These are phyloP conservation scores for Colletotrichum coccodes DNA, from an alignment of 2,329 filamentous ascomycete species.

Conservation along the genomic window DNA sequence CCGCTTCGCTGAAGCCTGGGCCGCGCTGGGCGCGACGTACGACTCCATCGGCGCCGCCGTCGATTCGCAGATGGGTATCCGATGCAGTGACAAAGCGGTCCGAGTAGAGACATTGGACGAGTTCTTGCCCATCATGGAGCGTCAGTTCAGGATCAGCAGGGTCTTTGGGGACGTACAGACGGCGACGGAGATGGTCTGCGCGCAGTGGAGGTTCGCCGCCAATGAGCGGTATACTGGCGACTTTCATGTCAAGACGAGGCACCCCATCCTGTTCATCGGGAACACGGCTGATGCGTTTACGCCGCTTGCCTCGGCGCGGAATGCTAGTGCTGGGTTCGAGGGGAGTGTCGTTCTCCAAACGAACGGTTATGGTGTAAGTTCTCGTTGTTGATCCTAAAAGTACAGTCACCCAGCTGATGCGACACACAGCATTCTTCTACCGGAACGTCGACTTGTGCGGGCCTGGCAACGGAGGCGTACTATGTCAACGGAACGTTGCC, in stretches of 20 bases:
- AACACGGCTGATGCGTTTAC: conserved; percentile 51
- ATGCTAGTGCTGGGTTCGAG: conserved; percentile 47
- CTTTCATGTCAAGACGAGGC: conserved; percentile 44
- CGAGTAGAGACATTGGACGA: conserved; percentile 40
- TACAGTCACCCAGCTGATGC: neutral
- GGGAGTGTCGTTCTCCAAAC: conserved; percentile 49
- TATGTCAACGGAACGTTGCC: conserved; percentile 35
- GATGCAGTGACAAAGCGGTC: conserved; percentile 46
- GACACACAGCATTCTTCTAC: neutral
- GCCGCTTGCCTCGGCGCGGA: conserved; percentile 48
- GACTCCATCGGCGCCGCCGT: neutral
- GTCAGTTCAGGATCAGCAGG: conserved; percentile 39
- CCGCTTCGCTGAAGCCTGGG: neutral
- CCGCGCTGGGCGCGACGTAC: neutral
- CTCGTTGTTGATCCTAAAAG: neutral
- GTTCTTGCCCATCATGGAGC: conserved; percentile 37
- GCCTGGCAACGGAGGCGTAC: conserved; percentile 29
- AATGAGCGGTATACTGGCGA: conserved; percentile 47
- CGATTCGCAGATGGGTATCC: conserved; percentile 39
- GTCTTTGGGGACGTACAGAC: conserved; percentile 38
- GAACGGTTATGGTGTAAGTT: conserved; percentile 48
- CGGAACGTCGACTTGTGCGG: conserved; percentile 26
- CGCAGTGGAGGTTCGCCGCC: conserved; percentile 49
- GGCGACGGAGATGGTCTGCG: conserved; percentile 40
- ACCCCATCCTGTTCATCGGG: conserved; percentile 48